Conservation (phyloP, 83 land plant genomes). For the Picea engelmannii region DNA sequence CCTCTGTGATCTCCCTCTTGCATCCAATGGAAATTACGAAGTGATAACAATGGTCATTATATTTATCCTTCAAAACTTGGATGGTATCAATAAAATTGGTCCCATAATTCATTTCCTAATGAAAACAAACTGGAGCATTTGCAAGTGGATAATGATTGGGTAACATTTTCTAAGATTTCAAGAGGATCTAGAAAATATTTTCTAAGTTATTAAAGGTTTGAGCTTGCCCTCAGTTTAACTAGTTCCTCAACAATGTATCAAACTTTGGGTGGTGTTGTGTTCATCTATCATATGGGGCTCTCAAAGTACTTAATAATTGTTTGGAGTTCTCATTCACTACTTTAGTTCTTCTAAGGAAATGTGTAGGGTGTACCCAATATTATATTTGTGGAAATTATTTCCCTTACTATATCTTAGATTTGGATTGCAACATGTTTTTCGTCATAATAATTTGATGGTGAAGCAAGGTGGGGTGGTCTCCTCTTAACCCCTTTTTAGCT, state of each 20-base stretch:
- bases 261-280: background rate
- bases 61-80: no score
- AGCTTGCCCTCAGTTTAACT: background rate
- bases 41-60: background rate
- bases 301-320: constrained; percentile 15
- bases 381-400: constrained; percentile 8
- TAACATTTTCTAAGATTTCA: background rate
- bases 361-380: constrained; percentile 8
- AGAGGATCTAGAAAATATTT: background rate
- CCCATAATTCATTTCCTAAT: background rate
- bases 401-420: background rate
- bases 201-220: background rate
- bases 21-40: no score
- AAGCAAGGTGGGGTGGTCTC: background rate
- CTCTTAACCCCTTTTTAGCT: no score
- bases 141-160: no score
- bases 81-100: background rate
- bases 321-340: constrained; percentile 4
- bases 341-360: constrained; percentile 5
- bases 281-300: background rate
- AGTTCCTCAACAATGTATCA: no score
- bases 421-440: constrained; percentile 13
- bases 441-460: constrained; percentile 8
- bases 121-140: background rate
- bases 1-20: no score